Evolutionary conservation across 805 yeast species (phyloP).

Genomic region (Millerozyma miso): DNA sequence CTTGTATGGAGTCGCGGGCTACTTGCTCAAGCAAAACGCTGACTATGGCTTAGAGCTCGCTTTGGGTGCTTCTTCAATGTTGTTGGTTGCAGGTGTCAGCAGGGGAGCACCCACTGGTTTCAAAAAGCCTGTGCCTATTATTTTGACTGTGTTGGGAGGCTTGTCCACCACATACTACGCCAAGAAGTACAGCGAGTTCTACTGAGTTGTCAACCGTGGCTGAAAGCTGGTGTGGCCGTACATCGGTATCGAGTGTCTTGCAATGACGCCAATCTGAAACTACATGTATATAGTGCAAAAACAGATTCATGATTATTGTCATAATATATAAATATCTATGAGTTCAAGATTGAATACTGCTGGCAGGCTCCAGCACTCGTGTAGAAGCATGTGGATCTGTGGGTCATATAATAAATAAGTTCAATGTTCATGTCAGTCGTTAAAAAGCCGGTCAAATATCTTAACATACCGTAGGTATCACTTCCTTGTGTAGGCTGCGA

Average conservation of each 20-base stretch:
- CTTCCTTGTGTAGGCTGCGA: no score
- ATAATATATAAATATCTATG: no score
- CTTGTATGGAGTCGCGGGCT: conserved; percentile 67
- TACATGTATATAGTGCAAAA: neutral
- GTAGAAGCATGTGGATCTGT: no score
- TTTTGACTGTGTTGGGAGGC: conserved; percentile 60
- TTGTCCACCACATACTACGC: conserved; percentile 64
- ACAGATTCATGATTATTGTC: neutral
- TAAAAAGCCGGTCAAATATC: no score
- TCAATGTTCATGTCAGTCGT: no score
- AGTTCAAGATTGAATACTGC: no score
- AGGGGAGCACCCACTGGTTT: conserved; percentile 59
- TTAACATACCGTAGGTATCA: no score
- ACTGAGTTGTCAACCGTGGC: conserved; percentile 15
- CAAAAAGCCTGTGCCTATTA: conserved; percentile 72
- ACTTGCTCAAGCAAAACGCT: conserved; percentile 64
- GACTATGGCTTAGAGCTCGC: conserved; percentile 83
- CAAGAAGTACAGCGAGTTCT: conserved; percentile 72
- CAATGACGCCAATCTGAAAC: neutral
- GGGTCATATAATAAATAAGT: no score
- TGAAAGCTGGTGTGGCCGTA: neutral
- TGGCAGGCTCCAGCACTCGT: no score
- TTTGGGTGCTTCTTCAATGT: conserved; percentile 60
- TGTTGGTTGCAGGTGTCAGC: conserved; percentile 68
- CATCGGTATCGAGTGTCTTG: neutral